Conservation (phyloP, 108 stramenopile species). For the Fragilaria radians region DNA sequence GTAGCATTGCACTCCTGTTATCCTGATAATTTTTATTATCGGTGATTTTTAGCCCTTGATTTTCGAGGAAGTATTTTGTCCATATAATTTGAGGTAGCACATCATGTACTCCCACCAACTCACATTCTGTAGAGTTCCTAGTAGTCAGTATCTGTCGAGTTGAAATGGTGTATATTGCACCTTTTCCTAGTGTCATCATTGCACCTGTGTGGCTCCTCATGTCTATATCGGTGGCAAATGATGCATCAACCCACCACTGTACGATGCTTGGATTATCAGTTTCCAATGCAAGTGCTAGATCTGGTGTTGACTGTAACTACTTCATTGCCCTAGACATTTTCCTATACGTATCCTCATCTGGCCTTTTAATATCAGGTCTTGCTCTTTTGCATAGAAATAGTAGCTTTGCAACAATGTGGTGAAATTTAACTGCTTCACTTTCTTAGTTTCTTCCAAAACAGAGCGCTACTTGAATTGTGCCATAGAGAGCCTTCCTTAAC, state of each 20-base stretch:
- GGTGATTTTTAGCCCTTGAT: constrained; percentile 18
- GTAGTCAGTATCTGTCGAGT: constrained; percentile 23
- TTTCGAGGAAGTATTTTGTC: constrained; percentile 22
- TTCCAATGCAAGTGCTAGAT: constrained; percentile 4
- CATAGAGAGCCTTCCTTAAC: too few relatives aligned
- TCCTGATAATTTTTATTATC: constrained; percentile 22
- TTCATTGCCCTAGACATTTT: too few relatives aligned
- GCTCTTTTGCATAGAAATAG: too few relatives aligned
- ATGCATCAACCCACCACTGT: constrained; percentile 18
- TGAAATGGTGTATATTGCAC: background rate
- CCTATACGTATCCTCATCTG: too few relatives aligned
- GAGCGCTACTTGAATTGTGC: too few relatives aligned
- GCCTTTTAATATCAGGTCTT: too few relatives aligned
- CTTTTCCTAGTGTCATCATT: constrained; percentile 15
- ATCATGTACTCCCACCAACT: constrained; percentile 21
- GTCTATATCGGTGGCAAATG: background rate
- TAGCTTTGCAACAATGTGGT: too few relatives aligned
- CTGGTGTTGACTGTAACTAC: too few relatives aligned
- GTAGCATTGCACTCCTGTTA: constrained; percentile 30
- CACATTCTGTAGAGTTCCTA: constrained; percentile 25
- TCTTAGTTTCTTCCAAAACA: too few relatives aligned
- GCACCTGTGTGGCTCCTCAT: constrained; percentile 24
- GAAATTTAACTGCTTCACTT: too few relatives aligned
- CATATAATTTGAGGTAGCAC: constrained; percentile 15
- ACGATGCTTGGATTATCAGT: constrained; percentile 5